A percentile compares a stretch with the other conserved stretches of the same genome.
These are phyloP conservation scores for Lasiosphaeria ovina DNA, from an alignment of 495 filamentous ascomycete species.

Conservation along the genomic window DNA sequence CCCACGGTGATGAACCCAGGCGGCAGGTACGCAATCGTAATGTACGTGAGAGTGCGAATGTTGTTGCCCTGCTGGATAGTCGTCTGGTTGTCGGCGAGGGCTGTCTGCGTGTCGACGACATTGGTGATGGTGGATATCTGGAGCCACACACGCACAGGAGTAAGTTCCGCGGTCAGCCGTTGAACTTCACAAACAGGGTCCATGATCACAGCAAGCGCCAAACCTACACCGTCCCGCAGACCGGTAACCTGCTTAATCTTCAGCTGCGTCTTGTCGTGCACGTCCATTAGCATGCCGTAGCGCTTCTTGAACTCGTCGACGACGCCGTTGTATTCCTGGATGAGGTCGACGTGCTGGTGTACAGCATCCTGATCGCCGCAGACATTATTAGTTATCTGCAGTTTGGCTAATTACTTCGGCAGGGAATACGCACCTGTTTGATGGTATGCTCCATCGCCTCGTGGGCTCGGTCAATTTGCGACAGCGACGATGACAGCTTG, in stretches of 20 bases:
- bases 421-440: slow-evolving; percentile 8
- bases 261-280: slow-evolving; percentile 18
- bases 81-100: slow-evolving; percentile 18
- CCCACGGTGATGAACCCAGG: slow-evolving; percentile 18
- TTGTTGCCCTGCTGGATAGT: slow-evolving; percentile 20
- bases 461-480: slow-evolving; percentile 16
- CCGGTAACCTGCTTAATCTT: slow-evolving; percentile 25
- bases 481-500: slow-evolving; percentile 17
- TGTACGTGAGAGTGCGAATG: slow-evolving; percentile 17
- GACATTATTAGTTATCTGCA: neutral
- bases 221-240: slow-evolving; percentile 15
- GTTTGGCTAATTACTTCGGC: neutral
- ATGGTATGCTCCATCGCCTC: slow-evolving; percentile 15
- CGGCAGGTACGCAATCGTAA: slow-evolving; percentile 19
- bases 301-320: slow-evolving; percentile 21
- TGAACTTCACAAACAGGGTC: neutral
- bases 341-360: slow-evolving; percentile 17
- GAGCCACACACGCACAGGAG: no score
- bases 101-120: slow-evolving; percentile 16
- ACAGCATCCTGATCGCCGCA: neutral
- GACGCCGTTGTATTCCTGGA: slow-evolving; percentile 18
- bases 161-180: neutral
- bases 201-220: neutral
- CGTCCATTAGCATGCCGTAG: slow-evolving; percentile 16
- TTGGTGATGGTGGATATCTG: slow-evolving; percentile 22